phyloP scores from a whole-genome alignment of 2,329 filamentous ascomycete species.

The Penicillium psychrosexuale region DNA sequence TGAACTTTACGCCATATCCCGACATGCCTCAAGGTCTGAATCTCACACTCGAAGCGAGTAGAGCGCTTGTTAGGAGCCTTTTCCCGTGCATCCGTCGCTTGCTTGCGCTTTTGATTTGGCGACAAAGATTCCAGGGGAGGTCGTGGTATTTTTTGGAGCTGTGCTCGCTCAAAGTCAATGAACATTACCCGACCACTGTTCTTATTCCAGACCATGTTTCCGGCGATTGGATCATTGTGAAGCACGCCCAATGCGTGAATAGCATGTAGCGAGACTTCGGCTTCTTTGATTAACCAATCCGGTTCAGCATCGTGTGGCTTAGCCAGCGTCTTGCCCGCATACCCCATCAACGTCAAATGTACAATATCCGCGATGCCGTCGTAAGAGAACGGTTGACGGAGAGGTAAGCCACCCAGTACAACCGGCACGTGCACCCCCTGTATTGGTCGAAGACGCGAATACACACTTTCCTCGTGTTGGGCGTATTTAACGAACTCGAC shows the following conservation, averaged over 20 bases:
- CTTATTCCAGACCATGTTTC: not conserved
- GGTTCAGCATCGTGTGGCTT: not conserved
- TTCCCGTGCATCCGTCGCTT: not conserved
- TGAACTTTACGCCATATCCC: not conserved
- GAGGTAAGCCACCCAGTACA: not conserved
- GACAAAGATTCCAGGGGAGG: not conserved
- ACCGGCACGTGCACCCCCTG: not conserved
- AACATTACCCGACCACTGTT: not conserved
- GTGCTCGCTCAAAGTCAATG: not conserved
- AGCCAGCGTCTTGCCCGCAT: not conserved
- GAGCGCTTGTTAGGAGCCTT: not conserved
- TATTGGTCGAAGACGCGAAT: not conserved
- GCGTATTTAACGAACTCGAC: not conserved
- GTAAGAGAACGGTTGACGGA: not conserved
- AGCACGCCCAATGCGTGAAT: not conserved
- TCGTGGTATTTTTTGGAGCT: not conserved
- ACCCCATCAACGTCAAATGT: not conserved
- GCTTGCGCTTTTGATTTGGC: not conserved
- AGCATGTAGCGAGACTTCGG: not conserved
- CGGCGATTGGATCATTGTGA: not conserved
- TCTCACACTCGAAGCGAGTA: not conserved
- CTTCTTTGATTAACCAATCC: not conserved
- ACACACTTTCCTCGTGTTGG: not conserved
- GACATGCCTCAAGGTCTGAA: not conserved
- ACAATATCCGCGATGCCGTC: not conserved